phyloP scores from a whole-genome alignment of 495 filamentous ascomycete genomes.

The Achaetomiella virescens region DNA sequence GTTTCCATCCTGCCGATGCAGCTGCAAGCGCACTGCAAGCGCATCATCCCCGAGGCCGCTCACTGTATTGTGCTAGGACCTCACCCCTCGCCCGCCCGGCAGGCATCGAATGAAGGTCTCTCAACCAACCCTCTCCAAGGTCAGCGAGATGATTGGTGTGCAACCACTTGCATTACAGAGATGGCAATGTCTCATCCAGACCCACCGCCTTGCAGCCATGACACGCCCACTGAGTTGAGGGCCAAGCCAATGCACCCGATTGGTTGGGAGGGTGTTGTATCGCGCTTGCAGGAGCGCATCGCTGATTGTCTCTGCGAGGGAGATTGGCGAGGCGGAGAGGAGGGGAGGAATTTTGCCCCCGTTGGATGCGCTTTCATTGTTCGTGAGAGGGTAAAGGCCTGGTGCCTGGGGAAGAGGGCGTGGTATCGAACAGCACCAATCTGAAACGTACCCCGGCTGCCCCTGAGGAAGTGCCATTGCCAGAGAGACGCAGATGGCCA shows the following conservation, averaged over 20 bases:
- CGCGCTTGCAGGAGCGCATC: background rate
- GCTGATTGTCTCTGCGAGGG: too few relatives aligned
- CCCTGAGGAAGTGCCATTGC: background rate
- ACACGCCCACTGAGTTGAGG: background rate
- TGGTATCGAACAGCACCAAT: background rate
- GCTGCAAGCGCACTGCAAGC: too few relatives aligned
- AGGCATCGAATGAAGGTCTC: background rate
- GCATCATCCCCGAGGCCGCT: too few relatives aligned
- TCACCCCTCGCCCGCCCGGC: too few relatives aligned
- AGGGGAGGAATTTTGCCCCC: too few relatives aligned
- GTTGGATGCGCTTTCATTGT: too few relatives aligned
- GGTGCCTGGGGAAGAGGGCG: too few relatives aligned
- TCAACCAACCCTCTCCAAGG: background rate
- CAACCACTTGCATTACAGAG: slow-evolving; percentile 10
- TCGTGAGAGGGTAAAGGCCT: too few relatives aligned
- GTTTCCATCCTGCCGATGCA: too few relatives aligned
- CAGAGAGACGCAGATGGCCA: slow-evolving; percentile 4
- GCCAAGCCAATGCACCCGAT: background rate
- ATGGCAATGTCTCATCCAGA: slow-evolving; percentile 1
- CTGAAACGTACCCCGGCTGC: slow-evolving; percentile 8
- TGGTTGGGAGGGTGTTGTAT: background rate
- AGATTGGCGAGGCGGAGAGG: background rate
- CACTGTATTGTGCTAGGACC: background rate
- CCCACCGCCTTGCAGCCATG: background rate
- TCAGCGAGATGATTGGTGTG: slow-evolving; percentile 11